Conservation (phyloP, 192 early-diverging fungal genomes). For the Phlyctochytrium bullatum region DNA sequence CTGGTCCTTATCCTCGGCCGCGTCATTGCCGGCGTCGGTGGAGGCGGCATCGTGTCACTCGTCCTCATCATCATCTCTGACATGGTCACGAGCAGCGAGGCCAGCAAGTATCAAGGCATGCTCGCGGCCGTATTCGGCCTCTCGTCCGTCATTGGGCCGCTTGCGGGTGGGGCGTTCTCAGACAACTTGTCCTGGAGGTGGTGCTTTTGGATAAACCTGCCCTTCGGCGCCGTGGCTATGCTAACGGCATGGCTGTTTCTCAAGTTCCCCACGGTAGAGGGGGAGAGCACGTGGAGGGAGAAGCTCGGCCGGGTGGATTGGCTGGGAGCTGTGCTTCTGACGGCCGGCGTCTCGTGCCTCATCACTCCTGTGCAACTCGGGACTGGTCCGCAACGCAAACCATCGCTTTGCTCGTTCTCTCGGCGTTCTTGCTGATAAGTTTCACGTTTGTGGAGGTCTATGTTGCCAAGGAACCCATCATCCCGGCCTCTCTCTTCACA, state of each 20-base stretch:
- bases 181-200: constrained; percentile 49
- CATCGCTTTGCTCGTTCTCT: constrained; percentile 63
- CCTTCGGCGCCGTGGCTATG: constrained; percentile 69
- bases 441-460: constrained; percentile 67
- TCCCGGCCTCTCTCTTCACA: constrained; percentile 61
- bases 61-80: constrained; percentile 60
- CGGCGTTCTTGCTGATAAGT: constrained; percentile 53
- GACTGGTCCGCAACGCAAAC: constrained; percentile 60
- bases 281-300: constrained; percentile 36
- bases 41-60: constrained; percentile 70
- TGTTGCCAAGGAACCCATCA: constrained; percentile 66
- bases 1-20: constrained; percentile 69
- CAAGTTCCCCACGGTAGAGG: constrained; percentile 55
- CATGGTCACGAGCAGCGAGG: constrained; percentile 19
- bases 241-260: constrained; percentile 55
- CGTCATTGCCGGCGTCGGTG: constrained; percentile 81
- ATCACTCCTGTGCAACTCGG: constrained; percentile 69
- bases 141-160: constrained; percentile 75
- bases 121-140: constrained; percentile 60
- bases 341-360: constrained; percentile 53
- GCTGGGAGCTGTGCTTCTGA: constrained; percentile 54
- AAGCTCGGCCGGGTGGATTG: constrained; percentile 73
- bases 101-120: constrained; percentile 80
- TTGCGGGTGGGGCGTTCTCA: constrained; percentile 82
- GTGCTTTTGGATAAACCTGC: constrained; percentile 84